Evolutionary conservation across 2,329 filamentous ascomycete genomes (phyloP), one percentile per base, ranked within the genome.

Genomic region (Colletotrichum magnum): DNA sequence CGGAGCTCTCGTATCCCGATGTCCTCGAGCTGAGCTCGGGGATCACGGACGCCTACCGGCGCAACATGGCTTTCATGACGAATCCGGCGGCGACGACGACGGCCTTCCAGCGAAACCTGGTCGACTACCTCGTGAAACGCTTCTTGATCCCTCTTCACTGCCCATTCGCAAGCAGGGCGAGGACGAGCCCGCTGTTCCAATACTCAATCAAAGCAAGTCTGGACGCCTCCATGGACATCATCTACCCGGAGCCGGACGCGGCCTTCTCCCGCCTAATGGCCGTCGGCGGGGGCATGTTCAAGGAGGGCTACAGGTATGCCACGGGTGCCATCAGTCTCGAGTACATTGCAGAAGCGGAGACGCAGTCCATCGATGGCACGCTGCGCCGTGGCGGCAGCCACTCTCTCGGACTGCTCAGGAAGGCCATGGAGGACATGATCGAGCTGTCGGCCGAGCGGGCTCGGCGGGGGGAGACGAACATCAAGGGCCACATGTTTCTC

Each of bases 141-240:
- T 89, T 88, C 72, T 72, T 89, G 2, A 81, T 90, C 15, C 81
- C 83, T 1, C 78, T 91, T 0, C 88, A 91, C 70, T 83, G 81
- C 7, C 79, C 83, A 0, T 88, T 85, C 73, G 81, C 82, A 45
- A 75, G 75, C 45, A 77, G 80, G 68, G 82, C 85, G 10, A 79
- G 75, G 5, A 71, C 73, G 1, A 81, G 87, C 58, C 85, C 84
- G 0, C 67, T 82, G 5, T 89, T 83, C 72, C 80, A 86, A 70
- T 86, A 83, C 76, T 88, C 85, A 0, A 79, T 82, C 41, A 86
- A 84, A 68, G 76, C 82, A 7, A 84, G 81, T 69, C 69, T 87
- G 2, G 86, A 88, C 43, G 74, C 79, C 2, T 79, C 82, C 16
- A 74, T 83, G 21, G 75, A 77, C 16, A 73, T 83, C 15, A 69